Evolutionary conservation across 73 alveolate genomes (phyloP).

Genomic region (Paramecium caudatum): DNA sequence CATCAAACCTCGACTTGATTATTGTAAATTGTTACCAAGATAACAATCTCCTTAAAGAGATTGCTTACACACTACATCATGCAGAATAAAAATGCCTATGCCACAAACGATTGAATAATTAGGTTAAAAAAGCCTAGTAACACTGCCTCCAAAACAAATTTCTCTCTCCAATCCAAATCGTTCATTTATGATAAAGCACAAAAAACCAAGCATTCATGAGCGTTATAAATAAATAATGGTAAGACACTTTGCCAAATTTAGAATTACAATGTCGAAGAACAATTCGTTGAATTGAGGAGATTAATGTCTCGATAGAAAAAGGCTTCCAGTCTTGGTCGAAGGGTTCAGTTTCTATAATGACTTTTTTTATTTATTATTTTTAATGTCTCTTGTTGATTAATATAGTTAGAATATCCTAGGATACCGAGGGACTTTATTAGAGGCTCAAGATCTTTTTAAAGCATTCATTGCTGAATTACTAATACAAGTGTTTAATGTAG

Average conservation of each 20-base stretch:
- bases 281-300: constrained; percentile 36
- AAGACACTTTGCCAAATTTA: background rate
- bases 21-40: background rate
- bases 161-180: background rate
- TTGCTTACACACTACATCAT: background rate
- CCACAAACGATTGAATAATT: background rate
- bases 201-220: constrained; percentile 15
- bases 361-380: constrained; percentile 22
- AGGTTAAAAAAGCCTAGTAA: background rate
- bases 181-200: background rate
- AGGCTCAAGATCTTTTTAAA: background rate
- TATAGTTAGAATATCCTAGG: background rate
- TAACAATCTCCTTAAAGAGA: constrained; percentile 35
- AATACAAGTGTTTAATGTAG: background rate
- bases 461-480: background rate
- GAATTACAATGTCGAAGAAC: constrained; percentile 2
- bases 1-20: background rate
- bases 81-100: background rate
- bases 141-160: background rate
- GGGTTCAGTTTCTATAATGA: constrained; percentile 3
- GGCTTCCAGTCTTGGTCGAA: background rate
- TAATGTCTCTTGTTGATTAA: background rate
- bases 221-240: constrained; percentile 35
- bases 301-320: constrained; percentile 1
- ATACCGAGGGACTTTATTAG: background rate